Conservation (phyloP, 1,284 basidiomycete genomes). For the Bjerkandera adusta region DNA sequence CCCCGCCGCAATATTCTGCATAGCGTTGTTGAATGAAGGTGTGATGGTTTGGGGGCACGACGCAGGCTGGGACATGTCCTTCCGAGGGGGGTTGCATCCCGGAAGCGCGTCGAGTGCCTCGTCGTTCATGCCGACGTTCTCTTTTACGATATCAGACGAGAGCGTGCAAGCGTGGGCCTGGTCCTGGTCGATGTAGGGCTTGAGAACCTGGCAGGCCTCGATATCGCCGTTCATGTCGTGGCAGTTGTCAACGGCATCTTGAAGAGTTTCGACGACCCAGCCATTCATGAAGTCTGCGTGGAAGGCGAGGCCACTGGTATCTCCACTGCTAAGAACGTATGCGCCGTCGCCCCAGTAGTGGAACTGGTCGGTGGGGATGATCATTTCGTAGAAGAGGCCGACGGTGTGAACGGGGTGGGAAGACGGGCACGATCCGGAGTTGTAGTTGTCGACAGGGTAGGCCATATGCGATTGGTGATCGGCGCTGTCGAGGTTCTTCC, state of each 20-base stretch:
- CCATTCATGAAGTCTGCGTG: constrained; percentile 35
- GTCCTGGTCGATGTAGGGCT: constrained; percentile 20
- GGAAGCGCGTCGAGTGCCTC: constrained; percentile 26
- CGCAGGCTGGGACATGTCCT: constrained; percentile 18
- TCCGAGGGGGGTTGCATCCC: constrained; percentile 27
- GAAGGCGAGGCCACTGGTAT: constrained; percentile 29
- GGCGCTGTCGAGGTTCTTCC: constrained; percentile 40
- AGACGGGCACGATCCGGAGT: constrained; percentile 30
- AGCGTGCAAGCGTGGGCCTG: constrained; percentile 23
- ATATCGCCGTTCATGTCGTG: constrained; percentile 25
- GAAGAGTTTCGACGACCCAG: constrained; percentile 27
- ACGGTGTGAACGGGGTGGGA: constrained; percentile 30
- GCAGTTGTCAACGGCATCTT: constrained; percentile 12
- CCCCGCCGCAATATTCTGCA: constrained; percentile 20
- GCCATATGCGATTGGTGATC: constrained; percentile 55
- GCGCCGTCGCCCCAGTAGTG: constrained; percentile 24
- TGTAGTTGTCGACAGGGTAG: constrained; percentile 38
- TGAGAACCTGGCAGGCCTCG: constrained; percentile 26
- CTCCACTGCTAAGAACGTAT: constrained; percentile 31
- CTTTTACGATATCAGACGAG: constrained; percentile 22
- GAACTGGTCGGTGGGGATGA: constrained; percentile 22
- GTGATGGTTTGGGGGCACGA: constrained; percentile 10
- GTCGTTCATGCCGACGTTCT: constrained; percentile 24
- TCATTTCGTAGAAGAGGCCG: constrained; percentile 32
- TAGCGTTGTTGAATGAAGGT: constrained; percentile 17